phyloP scores from a whole-genome alignment of 345 rosid genomes.

The Euphorbia peplus region DNA sequence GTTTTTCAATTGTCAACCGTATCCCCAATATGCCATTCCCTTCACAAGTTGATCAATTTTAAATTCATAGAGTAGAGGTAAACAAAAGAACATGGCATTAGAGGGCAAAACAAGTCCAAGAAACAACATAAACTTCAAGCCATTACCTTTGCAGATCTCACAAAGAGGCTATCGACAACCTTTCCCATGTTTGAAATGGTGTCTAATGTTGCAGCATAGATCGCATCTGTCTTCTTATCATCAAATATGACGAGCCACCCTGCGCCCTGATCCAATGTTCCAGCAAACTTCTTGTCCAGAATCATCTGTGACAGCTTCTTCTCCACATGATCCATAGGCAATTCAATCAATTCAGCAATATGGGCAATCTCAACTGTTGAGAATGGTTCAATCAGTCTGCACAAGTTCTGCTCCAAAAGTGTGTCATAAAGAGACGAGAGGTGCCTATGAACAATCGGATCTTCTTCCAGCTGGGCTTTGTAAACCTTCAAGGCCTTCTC shows the following conservation, averaged over 20 bases:
- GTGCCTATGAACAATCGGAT: conserved; percentile 93
- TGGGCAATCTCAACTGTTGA: conserved; percentile 84
- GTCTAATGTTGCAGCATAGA: conserved; percentile 79
- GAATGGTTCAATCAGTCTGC: conserved; percentile 94
- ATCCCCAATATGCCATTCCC: too few species aligned
- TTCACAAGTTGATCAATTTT: too few species aligned
- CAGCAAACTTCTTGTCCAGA: conserved; percentile 92
- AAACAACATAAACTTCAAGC: too few species aligned
- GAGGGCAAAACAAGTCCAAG: too few species aligned
- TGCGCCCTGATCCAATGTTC: conserved; percentile 92
- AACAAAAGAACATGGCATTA: too few species aligned
- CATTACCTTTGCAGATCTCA: conserved; percentile 95
- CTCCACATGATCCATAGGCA: conserved; percentile 76
- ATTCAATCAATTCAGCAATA: conserved; percentile 74
- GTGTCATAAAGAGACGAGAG: conserved; percentile 90
- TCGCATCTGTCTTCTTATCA: conserved; percentile 84
- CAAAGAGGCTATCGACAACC: conserved; percentile 95
- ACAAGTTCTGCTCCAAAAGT: conserved; percentile 79
- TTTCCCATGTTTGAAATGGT: conserved; percentile 86
- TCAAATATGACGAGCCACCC: conserved; percentile 91
- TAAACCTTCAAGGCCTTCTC: conserved; percentile 76
- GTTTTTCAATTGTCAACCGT: too few species aligned
- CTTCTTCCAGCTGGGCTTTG: conserved; percentile 86
- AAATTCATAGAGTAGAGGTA: too few species aligned
- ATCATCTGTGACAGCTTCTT: conserved; percentile 96